Base-by-base conservation (phyloP, 2,329 filamentous ascomycete species). In the Botryotinia convoluta region DNA sequence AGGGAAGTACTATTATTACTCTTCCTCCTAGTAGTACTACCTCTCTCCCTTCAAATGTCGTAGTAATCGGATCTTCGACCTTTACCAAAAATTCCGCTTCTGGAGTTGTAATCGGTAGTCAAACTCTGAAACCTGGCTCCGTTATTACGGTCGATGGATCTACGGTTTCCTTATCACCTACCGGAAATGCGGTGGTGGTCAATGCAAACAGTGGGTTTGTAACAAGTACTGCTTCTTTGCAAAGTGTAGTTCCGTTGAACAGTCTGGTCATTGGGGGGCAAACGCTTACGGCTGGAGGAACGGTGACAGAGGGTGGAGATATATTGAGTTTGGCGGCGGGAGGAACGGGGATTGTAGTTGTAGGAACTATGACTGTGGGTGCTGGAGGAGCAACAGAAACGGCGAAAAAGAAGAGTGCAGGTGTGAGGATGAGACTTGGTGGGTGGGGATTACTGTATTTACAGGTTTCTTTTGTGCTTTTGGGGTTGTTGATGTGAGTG, bases 301-400 rank as follows among this genome's bases (percentile, higher is more conserved):
- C 61, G 7, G 72, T 80, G 16, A 80, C 79, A 0, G 76, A 80
- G 18, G 79, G 79, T 6, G 77, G 77, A 4, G 78, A 80, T 32
- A 76, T 80, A 2, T 71, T 80, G 26, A 76, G 73, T 71, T 71
- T 80, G n/a, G 75, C 76, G 14, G 74, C 76, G 6, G 70, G 72
- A 10, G 77, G 78, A 6, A 77, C 74, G 0, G 74, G 74, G 1
- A 72, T 79, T 7, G 72, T 77, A 26, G 75, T 79, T 29, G 74
- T 79, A 20, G 77, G 77, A 3, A 80, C 78, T 3, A 76, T 78
- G 16, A 79, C 77, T 2, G 72, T 79, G 32, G 78, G 73, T 4
- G 76, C 74, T 9, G 75, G 68, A 7, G 72, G 69, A 6, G 45
- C 59, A 2, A 77, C 78, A 1, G 73, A 72, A 0, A 73, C 74